Evolutionary conservation across 2,329 filamentous ascomycete species (phyloP).

Genomic region (Fusarium compactum): DNA sequence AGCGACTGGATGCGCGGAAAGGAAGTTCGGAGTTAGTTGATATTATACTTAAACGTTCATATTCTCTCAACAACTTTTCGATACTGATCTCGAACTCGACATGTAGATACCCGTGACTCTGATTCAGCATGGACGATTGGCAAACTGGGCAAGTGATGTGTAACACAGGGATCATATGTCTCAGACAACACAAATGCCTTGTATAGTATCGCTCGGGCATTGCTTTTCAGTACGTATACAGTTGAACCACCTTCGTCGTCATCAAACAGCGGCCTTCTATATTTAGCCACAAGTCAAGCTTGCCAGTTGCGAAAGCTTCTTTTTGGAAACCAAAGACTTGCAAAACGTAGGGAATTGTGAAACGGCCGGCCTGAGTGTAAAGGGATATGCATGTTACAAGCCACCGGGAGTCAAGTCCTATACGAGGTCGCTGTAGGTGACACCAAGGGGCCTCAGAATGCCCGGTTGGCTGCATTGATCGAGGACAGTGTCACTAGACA

Average conservation of each 20-base stretch:
- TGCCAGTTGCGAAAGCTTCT: not conserved
- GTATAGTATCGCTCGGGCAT: not conserved
- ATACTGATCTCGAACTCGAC: not conserved
- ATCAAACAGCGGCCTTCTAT: not conserved
- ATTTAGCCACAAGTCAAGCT: not conserved
- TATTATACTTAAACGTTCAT: not conserved
- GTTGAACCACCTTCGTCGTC: not conserved
- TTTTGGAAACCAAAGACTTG: not conserved
- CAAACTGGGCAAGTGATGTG: not conserved
- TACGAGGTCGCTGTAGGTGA: slow-evolving; percentile 17
- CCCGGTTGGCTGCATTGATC: slow-evolving; percentile 17
- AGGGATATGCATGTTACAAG: slow-evolving; percentile 1
- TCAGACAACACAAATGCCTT: not conserved
- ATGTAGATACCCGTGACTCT: not conserved
- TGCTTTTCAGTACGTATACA: not conserved
- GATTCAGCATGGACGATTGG: slow-evolving; percentile 5
- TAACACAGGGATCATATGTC: not conserved
- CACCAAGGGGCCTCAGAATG: slow-evolving; percentile 4
- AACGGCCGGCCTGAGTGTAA: not conserved
- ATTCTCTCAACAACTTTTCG: not conserved
- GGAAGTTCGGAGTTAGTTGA: not conserved
- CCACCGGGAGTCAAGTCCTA: slow-evolving; percentile 15
- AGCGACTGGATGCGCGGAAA: not conserved
- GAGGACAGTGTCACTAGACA: slow-evolving; percentile 3
- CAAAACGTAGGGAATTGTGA: not conserved